Percentiles rank a stretch among this genome's conserved stretches.
Evolutionary conservation across 2,329 filamentous ascomycete species (phyloP).

Genomic region (Pseudocercospora cruenta): DNA sequence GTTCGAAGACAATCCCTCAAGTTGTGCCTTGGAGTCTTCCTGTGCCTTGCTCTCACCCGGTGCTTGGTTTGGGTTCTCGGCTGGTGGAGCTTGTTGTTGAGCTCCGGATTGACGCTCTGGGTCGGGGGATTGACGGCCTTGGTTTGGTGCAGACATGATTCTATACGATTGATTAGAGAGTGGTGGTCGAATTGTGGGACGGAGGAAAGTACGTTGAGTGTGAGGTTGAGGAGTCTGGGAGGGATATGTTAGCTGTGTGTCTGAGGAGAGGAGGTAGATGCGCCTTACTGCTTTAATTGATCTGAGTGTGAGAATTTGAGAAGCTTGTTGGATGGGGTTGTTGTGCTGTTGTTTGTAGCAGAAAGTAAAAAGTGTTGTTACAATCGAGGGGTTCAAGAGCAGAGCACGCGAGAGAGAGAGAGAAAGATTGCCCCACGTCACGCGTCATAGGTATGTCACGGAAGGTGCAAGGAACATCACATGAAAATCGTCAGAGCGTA

Average conservation of each 20-base stretch:
- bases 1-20: constrained; percentile 65
- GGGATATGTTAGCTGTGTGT: not conserved
- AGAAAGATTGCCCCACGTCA: not conserved
- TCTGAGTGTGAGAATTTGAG: not conserved
- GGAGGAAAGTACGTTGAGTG: not conserved
- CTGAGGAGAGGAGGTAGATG: not conserved
- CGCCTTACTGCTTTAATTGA: not conserved
- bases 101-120: constrained; percentile 68
- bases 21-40: constrained; percentile 55
- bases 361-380: constrained; percentile 9
- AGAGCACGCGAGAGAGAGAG: constrained; percentile 5
- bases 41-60: constrained; percentile 49
- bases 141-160: constrained; percentile 66
- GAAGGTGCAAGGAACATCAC: not conserved
- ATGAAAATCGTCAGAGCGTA: not conserved
- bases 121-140: constrained; percentile 75
- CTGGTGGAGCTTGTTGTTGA: constrained; percentile 63
- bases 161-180: not conserved
- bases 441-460: constrained; percentile 8
- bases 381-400: constrained; percentile 10
- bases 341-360: not conserved
- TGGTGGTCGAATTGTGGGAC: not conserved
- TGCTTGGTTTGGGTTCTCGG: constrained; percentile 48
- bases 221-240: not conserved
- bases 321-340: not conserved